Conservation (phyloP, 1,284 basidiomycete species). For the Leccinum colubrinum region DNA sequence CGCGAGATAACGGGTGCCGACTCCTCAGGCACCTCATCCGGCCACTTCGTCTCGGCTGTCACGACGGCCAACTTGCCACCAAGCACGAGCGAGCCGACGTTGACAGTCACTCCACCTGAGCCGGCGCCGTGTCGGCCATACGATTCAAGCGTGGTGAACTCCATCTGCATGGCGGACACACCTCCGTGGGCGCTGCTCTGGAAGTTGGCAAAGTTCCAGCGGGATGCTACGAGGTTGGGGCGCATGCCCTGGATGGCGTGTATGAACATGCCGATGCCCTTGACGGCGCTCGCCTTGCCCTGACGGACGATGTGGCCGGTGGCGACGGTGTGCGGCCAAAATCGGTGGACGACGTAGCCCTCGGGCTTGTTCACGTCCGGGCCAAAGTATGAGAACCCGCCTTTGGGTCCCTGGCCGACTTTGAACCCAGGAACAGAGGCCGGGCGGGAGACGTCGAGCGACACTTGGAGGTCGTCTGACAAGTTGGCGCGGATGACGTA, state of each 20-base stretch:
- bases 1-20: constrained; percentile 58
- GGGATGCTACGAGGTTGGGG: constrained; percentile 88
- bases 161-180: constrained; percentile 91
- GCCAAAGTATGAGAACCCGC: constrained; percentile 93
- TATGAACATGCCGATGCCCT: constrained; percentile 89
- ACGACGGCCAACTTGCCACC: constrained; percentile 75
- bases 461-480: constrained; percentile 78
- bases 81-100: constrained; percentile 82
- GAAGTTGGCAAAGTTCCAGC: constrained; percentile 98
- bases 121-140: constrained; percentile 75
- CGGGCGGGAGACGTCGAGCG: constrained; percentile 72
- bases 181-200: constrained; percentile 69
- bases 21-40: constrained; percentile 51
- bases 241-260: constrained; percentile 99
- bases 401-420: constrained; percentile 83
- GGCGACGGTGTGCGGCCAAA: constrained; percentile 79
- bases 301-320: constrained; percentile 73
- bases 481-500: constrained; percentile 86
- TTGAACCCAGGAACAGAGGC: constrained; percentile 85
- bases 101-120: constrained; percentile 80
- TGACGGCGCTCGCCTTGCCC: constrained; percentile 64
- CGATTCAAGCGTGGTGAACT: constrained; percentile 83
- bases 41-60: constrained; percentile 69
- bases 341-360: constrained; percentile 89
- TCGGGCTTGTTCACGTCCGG: constrained; percentile 71